Evolutionary conservation across 192 early-diverging fungal genomes (phyloP), one percentile per base, ranked within the genome.

Genomic region (Linnemannia schmuckeri): DNA sequence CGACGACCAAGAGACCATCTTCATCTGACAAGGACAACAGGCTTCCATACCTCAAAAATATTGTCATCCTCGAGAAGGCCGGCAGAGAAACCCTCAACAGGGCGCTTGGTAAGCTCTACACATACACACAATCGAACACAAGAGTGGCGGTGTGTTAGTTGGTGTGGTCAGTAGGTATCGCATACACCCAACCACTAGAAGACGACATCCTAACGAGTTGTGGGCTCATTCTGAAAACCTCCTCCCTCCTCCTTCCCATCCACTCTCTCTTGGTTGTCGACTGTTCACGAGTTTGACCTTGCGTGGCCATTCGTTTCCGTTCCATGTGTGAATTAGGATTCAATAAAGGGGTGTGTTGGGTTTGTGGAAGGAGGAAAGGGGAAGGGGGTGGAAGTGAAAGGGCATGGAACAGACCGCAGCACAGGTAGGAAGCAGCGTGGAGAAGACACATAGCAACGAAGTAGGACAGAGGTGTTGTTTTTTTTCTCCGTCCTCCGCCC

Each of bases 11-110:
- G 33, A 27, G 13, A 37, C 30, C 17, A 18, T 52, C 49, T 52
- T 52, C 5, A 52, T 18, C 17, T 20, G 27, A 10, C 8, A 61
- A 33, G 55, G 17, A 63, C 33, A 37, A 27, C n/a, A 20, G 35
- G 37, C 30, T 12, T 27, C 6, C 38, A 68, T 93, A 93, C 97
- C 95, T 97, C 95, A 80, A 94, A 98, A 49, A 99, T 91, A 82
- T 98, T 96, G 74, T 90, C 88, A 33, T 97, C 95, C 73, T 96
- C 94, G 44, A 91, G 91, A 52, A 99, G 93, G 1, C 98, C 98
- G n/a, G 97, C 98, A 18, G 96, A 97, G 89, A 98, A 99, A 9
- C 95, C 92, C 77, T 94, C 92, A 15, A 94, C 95, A 8, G 95
- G 94, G 72, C 91, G 85, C 83, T 94, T 95, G 41, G 90, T 85